These are phyloP conservation scores for Fragilariopsis cylindrus DNA, from an alignment of 108 stramenopile genomes.

Conservation along the genomic window DNA sequence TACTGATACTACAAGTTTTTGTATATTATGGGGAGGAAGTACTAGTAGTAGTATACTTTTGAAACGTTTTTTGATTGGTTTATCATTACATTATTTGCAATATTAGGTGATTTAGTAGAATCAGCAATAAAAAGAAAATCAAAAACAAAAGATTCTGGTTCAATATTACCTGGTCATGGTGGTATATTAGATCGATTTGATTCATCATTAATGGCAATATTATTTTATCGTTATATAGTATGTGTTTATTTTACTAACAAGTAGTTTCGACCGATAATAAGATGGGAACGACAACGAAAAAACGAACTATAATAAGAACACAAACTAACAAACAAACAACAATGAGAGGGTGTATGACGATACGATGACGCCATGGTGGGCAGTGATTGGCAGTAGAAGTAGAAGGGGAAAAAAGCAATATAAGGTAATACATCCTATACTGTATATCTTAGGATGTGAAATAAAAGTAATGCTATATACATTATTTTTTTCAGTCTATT, in stretches of 20 bases:
- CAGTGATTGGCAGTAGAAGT: too few relatives aligned
- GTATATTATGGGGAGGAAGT: not conserved
- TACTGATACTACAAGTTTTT: constrained; percentile 7
- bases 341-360: too few relatives aligned
- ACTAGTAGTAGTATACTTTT: not conserved
- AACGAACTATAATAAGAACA: too few relatives aligned
- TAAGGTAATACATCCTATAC: too few relatives aligned
- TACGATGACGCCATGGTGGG: too few relatives aligned
- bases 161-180: constrained; percentile 81
- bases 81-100: constrained; percentile 57
- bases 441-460: too few relatives aligned
- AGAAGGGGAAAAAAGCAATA: too few relatives aligned
- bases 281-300: too few relatives aligned
- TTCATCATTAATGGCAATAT: constrained; percentile 63
- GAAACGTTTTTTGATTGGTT: constrained; percentile 44
- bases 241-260: not conserved
- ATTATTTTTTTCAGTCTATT: too few relatives aligned
- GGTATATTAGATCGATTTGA: constrained; percentile 88
- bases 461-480: too few relatives aligned
- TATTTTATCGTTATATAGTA: constrained; percentile 40
- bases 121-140: constrained; percentile 70
- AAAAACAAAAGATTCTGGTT: constrained; percentile 69
- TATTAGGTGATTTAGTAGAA: constrained; percentile 79
- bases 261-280: too few relatives aligned
- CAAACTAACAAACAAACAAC: too few relatives aligned